phyloP scores from a whole-genome alignment of 192 early-diverging fungal species.

The Helicostylum pulchrum region DNA sequence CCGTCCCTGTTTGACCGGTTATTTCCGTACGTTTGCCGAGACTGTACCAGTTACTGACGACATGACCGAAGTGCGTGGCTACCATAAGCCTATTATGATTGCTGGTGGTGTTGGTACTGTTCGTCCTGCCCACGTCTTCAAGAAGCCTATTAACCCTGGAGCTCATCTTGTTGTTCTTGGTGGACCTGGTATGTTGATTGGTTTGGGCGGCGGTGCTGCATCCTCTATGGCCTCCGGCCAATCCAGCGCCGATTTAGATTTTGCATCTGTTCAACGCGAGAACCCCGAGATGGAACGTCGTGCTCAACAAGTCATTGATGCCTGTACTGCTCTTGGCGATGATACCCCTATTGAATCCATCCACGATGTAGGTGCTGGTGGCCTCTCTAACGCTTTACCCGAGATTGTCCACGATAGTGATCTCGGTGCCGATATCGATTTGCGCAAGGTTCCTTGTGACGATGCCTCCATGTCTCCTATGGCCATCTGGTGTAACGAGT shows the following conservation, averaged over 20 bases:
- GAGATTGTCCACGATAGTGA: slow-evolving; percentile 96
- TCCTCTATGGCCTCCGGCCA: slow-evolving; percentile 90
- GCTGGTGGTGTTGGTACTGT: slow-evolving; percentile 96
- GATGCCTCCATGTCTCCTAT: slow-evolving; percentile 97
- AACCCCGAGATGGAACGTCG: slow-evolving; percentile 99
- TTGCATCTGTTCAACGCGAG: slow-evolving; percentile 97
- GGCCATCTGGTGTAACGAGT: slow-evolving; percentile 99
- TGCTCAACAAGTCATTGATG: slow-evolving; percentile 95
- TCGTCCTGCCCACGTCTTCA: slow-evolving; percentile 84
- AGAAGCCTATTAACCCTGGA: slow-evolving; percentile 80
- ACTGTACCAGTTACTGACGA: slow-evolving; percentile 50
- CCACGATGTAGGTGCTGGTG: slow-evolving; percentile 99
- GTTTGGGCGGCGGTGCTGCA: slow-evolving; percentile 97
- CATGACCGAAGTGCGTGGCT: slow-evolving; percentile 79
- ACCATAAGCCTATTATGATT: slow-evolving; percentile 99
- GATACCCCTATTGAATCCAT: slow-evolving; percentile 87
- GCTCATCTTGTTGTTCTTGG: slow-evolving; percentile 86
- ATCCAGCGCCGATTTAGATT: slow-evolving; percentile 87
- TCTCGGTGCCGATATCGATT: slow-evolving; percentile 87
- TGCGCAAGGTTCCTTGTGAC: slow-evolving; percentile 88
- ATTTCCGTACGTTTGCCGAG: slow-evolving; percentile 92
- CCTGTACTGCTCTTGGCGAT: slow-evolving; percentile 81
- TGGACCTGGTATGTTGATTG: slow-evolving; percentile 98
- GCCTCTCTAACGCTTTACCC: slow-evolving; percentile 95
- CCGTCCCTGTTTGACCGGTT: slow-evolving; percentile 89